phyloP scores from a whole-genome alignment of 2,329 filamentous ascomycete species.

The Colletotrichum phormii region DNA sequence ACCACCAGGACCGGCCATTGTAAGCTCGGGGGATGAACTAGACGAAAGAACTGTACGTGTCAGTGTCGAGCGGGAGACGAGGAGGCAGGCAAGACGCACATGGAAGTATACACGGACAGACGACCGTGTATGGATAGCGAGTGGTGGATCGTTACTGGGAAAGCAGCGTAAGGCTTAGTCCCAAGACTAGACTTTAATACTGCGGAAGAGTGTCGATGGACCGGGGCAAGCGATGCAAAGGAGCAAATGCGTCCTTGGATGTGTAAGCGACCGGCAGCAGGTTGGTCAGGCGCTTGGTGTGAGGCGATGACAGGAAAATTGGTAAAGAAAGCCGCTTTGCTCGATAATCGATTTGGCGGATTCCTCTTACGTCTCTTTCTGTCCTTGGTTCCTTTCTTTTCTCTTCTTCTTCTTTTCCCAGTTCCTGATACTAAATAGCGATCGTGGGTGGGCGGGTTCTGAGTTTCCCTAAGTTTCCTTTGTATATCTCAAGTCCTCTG shows the following conservation, averaged over 20 bases:
- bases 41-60: constrained; percentile 42
- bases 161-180: constrained; percentile 4
- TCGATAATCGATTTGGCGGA: constrained; percentile 15
- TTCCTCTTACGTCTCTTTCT: constrained; percentile 37
- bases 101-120: constrained; percentile 44
- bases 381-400: constrained; percentile 34
- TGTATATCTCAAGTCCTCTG: constrained; percentile 14
- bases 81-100: constrained; percentile 41
- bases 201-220: neutral
- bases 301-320: constrained; percentile 3
- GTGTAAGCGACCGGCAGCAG: constrained; percentile 29
- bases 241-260: constrained; percentile 1
- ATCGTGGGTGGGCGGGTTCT: constrained; percentile 46
- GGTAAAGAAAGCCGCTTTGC: constrained; percentile 20
- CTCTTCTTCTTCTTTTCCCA: constrained; percentile 19
- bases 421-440: constrained; percentile 48
- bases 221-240: constrained; percentile 1
- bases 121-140: constrained; percentile 37
- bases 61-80: constrained; percentile 19
- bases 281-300: constrained; percentile 6
- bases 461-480: constrained; percentile 24
- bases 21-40: constrained; percentile 50
- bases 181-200: constrained; percentile 27
- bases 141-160: constrained; percentile 29
- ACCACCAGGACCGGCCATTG: constrained; percentile 94